Base-by-base conservation (phyloP, 2,329 filamentous ascomycete species). In the Ophiocordyceps robertsii region DNA sequence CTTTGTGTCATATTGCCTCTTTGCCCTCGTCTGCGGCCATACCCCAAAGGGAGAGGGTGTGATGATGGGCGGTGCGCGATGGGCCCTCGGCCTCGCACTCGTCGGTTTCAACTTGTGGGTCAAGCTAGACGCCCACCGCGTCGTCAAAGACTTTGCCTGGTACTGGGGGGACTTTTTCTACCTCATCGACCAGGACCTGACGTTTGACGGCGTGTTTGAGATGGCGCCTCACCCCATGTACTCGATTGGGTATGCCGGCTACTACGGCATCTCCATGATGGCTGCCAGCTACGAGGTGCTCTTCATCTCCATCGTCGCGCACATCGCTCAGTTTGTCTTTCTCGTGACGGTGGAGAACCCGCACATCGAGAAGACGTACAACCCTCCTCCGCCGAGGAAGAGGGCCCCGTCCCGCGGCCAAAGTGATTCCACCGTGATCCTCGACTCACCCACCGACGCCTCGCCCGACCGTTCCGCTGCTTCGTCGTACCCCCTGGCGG, bases 111-210 rank as follows among this genome's bases (percentile, higher is more conserved):
- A 96, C 61, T 73, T 96, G 19, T 96, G 92, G 89, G 92, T 98
- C 49, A 98, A 98, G 66, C 73, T 98, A 47, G 92, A 98, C 63
- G 92, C 92, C 17, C 92, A 98, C 63, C 77, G 92, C 47, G 92
- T 98, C 40, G 92, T 98, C 58, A 96, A 96, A 64, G 92, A 98
- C 64, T 98, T 89, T 66, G 92, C 92, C 27, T 98, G 92, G 92
- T 98, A 96, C 65, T 98, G 92, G 92, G 92, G 92, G 47, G 92
- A 98, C 64, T 96, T 96, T 66, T 98, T 96, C 72, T 98, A 88
- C 65, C 80, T 98, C 56, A 86, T 98, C 61, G 92, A 98, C 64
- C 89, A 96, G 66, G 87, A 95, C 58, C 72, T 98, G 60, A 96
- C 89, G 40, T 98, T 98, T 62, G 92, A 98, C 58, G 92, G 92